Percentiles rank a stretch among this genome's conserved stretches.
Conservation (phyloP, 352 stramenopile species). For the Pythium scleroteichum region DNA sequence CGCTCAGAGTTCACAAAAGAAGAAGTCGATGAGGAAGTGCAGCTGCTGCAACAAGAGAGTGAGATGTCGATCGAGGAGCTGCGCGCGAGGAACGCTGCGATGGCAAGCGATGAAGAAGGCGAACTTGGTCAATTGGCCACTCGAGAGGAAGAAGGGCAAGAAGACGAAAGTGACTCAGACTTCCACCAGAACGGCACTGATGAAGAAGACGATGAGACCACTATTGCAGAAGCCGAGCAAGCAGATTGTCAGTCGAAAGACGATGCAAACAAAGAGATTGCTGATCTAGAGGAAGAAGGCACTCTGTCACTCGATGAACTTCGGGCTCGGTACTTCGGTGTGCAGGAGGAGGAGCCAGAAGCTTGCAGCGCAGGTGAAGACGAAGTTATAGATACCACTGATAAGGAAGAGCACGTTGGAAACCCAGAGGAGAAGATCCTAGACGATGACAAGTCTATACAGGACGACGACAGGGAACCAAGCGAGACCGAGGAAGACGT, state of each 20-base stretch:
- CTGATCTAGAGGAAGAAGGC: slow-evolving; percentile 72
- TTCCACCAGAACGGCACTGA: slow-evolving; percentile 18
- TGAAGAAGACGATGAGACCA: slow-evolving; percentile 64
- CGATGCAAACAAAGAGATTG: slow-evolving; percentile 68
- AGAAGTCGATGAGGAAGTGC: slow-evolving; percentile 83
- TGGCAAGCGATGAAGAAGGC: slow-evolving; percentile 17
- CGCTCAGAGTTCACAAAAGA: slow-evolving; percentile 36
- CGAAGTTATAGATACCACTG: slow-evolving; percentile 8
- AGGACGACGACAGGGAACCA: slow-evolving; percentile 1
- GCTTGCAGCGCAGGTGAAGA: not conserved
- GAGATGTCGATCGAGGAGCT: slow-evolving; percentile 93
- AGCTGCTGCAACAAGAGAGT: slow-evolving; percentile 84
- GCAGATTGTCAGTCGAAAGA: slow-evolving; percentile 27
- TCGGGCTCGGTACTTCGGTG: slow-evolving; percentile 52
- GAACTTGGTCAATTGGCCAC: not conserved
- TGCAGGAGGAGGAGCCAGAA: slow-evolving; percentile 9
- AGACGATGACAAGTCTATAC: not conserved
- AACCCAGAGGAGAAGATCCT: not conserved
- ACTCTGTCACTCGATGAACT: slow-evolving; percentile 91
- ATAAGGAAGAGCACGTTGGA: slow-evolving; percentile 21
- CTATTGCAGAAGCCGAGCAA: slow-evolving; percentile 77
- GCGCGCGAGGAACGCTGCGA: slow-evolving; percentile 42
- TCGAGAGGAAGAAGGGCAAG: not conserved
- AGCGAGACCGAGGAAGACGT: slow-evolving; percentile 1
- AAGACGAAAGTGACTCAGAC: slow-evolving; percentile 19